Percentiles rank a stretch among this genome's conserved stretches.
phyloP scores from a whole-genome alignment of 495 filamentous ascomycete species.

The Lineolata rhizophorae region DNA sequence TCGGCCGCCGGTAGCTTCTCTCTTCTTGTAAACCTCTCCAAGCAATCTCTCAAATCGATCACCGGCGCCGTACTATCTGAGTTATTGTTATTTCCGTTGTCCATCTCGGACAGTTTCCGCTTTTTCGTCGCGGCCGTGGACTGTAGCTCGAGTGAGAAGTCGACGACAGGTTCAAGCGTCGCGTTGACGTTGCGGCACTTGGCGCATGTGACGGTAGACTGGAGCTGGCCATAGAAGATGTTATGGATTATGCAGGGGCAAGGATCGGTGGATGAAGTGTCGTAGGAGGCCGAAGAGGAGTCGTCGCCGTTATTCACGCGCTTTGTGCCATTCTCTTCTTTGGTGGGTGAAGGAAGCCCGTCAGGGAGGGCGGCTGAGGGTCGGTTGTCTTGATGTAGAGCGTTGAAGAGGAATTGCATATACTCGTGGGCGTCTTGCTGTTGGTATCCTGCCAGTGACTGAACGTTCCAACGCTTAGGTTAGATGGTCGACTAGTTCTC shows the following conservation, averaged over 20 bases:
- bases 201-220: slow-evolving; percentile 69
- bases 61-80: too few species aligned
- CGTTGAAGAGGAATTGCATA: slow-evolving; percentile 76
- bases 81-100: background rate
- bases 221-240: slow-evolving; percentile 70
- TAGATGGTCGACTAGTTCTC: too few species aligned
- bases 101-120: slow-evolving; percentile 23
- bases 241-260: slow-evolving; percentile 80
- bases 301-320: slow-evolving; percentile 4
- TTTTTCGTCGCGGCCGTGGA: slow-evolving; percentile 31
- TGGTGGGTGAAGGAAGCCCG: too few species aligned
- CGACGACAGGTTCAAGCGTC: slow-evolving; percentile 65
- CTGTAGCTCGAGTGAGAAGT: slow-evolving; percentile 64
- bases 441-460: slow-evolving; percentile 72
- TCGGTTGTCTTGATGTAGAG: slow-evolving; percentile 54
- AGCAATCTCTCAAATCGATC: slow-evolving; percentile 38
- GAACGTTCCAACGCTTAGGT: too few species aligned
- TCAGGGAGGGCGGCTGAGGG: too few species aligned
- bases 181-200: slow-evolving; percentile 58
- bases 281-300: slow-evolving; percentile 21
- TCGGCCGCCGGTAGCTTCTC: slow-evolving; percentile 53
- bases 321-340: too few species aligned
- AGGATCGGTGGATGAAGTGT: slow-evolving; percentile 25
- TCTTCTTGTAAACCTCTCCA: slow-evolving; percentile 55
- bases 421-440: slow-evolving; percentile 94